Conservation (phyloP, 495 filamentous ascomycete species). For the Glutinoglossum americanum region DNA sequence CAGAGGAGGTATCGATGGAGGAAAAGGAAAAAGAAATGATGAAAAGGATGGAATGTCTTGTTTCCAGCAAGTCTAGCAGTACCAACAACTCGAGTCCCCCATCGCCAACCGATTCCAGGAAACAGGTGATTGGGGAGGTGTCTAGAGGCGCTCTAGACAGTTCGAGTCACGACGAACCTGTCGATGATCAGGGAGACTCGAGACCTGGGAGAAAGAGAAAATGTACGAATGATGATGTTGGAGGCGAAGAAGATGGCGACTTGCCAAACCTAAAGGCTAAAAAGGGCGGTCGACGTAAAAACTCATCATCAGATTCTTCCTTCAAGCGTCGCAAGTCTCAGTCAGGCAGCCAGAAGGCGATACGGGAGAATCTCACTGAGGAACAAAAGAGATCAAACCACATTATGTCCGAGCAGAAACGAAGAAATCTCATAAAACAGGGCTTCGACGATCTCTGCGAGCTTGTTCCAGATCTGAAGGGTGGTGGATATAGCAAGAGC, state of each 20-base stretch:
- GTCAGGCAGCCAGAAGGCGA: neutral
- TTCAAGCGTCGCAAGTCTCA: conserved; percentile 14
- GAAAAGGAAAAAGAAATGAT: conserved; percentile 29
- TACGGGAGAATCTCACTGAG: conserved; percentile 59
- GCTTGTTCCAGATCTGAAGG: conserved; percentile 48
- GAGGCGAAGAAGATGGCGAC: conserved; percentile 10
- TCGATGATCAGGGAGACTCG: conserved; percentile 11
- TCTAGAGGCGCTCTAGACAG: neutral
- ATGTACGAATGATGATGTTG: conserved; percentile 20
- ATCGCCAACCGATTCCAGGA: neutral
- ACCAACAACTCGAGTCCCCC: conserved; percentile 37
- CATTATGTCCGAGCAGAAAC: conserved; percentile 73
- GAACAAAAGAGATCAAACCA: conserved; percentile 76
- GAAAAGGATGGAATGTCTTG: conserved; percentile 30
- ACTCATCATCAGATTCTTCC: conserved; percentile 6
- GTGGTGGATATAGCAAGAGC: conserved; percentile 58
- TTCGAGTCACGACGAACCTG: conserved; percentile 22
- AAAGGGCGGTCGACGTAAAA: conserved; percentile 9
- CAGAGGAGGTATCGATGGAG: conserved; percentile 32
- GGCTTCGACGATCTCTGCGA: conserved; percentile 51
- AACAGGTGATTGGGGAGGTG: conserved; percentile 1
- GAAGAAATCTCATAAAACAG: conserved; percentile 54
- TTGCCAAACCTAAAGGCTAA: conserved; percentile 9
- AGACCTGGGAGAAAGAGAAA: conserved; percentile 25
- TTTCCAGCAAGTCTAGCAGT: conserved; percentile 29